phyloP scores from a whole-genome alignment of 345 rosid genomes.

The Pistacia atlantica region DNA sequence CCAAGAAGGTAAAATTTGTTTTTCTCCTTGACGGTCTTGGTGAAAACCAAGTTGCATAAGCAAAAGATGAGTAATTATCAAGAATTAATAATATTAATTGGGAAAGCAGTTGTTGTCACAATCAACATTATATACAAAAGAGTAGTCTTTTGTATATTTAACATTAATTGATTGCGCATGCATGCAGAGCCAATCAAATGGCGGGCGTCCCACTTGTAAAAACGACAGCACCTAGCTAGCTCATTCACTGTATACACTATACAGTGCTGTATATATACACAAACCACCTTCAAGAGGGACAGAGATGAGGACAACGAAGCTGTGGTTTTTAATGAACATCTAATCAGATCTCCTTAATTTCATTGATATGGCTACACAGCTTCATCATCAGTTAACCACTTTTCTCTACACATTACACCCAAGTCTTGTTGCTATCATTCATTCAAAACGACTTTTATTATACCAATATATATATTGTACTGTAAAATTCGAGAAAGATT shows the following conservation, averaged over 20 bases:
- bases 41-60: too few relatives aligned
- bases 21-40: too few relatives aligned
- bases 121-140: background rate
- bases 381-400: too few relatives aligned
- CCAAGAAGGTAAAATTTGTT: too few relatives aligned
- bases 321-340: background rate
- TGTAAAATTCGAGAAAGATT: too few relatives aligned
- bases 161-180: constrained; percentile 4
- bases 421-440: constrained; percentile 8
- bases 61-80: too few relatives aligned
- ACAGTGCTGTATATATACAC: too few relatives aligned
- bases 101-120: background rate
- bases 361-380: too few relatives aligned
- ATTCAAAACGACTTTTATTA: too few relatives aligned
- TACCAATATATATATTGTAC: too few relatives aligned
- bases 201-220: constrained; percentile 18
- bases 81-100: background rate
- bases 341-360: too few relatives aligned
- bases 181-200: constrained; percentile 3
- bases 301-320: constrained; percentile 1
- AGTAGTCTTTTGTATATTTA: background rate
- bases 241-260: too few relatives aligned
- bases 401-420: background rate
- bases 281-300: background rate
- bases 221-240: background rate